phyloP scores from a whole-genome alignment of 768 basidiomycete species.

The Leccinum subgranulosum region DNA sequence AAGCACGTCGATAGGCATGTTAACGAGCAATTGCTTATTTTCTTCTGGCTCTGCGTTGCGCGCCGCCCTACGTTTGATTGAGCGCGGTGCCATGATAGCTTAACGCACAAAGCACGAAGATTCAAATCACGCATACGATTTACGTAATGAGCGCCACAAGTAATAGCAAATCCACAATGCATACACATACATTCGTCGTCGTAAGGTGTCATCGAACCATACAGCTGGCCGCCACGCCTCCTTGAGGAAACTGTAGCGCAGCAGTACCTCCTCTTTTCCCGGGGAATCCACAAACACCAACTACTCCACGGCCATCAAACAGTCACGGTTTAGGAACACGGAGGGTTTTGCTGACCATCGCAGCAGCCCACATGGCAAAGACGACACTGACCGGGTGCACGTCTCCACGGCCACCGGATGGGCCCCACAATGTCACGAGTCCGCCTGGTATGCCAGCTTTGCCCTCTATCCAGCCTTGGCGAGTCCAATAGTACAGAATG shows the following conservation, averaged over 20 bases:
- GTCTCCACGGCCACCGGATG: slow-evolving; percentile 73
- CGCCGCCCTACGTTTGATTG: not conserved
- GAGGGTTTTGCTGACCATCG: slow-evolving; percentile 98
- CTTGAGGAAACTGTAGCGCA: slow-evolving; percentile 3
- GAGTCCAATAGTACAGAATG: slow-evolving; percentile 77
- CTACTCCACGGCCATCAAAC: not conserved
- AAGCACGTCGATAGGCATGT: slow-evolving; percentile 13
- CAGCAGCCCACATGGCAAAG: slow-evolving; percentile 87
- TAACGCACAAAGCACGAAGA: not conserved
- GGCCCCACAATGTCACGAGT: slow-evolving; percentile 70
- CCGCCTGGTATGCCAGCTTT: slow-evolving; percentile 74
- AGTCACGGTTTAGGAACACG: slow-evolving; percentile 72
- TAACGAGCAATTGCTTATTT: not conserved
- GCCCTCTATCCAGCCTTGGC: slow-evolving; percentile 81
- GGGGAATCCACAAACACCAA: not conserved
- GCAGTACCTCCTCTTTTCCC: slow-evolving; percentile 1
- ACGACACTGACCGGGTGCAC: slow-evolving; percentile 75
- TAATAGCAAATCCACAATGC: slow-evolving; percentile 2
- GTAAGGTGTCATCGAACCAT: slow-evolving; percentile 12
- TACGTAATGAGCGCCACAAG: not conserved
- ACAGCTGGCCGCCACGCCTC: not conserved
- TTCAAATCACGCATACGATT: not conserved
- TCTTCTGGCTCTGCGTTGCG: not conserved
- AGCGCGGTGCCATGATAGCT: slow-evolving; percentile 3
- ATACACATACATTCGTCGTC: slow-evolving; percentile 16